These are phyloP conservation scores for Populus deltoides DNA, from an alignment of 345 rosid genomes.

Conservation along the genomic window DNA sequence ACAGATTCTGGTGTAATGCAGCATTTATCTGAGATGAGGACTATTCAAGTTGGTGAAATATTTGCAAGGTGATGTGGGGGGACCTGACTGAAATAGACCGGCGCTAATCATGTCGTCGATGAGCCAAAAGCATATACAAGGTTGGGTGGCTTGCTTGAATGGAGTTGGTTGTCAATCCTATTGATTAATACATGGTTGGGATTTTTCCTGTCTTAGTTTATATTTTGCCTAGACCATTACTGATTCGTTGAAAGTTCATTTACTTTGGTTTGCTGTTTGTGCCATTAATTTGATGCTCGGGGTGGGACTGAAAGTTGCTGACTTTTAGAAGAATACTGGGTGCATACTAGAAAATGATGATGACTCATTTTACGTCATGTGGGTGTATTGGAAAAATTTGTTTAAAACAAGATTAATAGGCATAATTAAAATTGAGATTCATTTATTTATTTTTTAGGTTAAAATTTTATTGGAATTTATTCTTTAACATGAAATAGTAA, in stretches of 20 bases:
- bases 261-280: background rate
- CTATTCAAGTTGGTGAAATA: background rate
- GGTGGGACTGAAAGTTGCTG: background rate
- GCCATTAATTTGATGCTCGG: background rate
- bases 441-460: too few relatives aligned
- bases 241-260: background rate
- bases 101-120: background rate
- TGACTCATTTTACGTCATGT: background rate
- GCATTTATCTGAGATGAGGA: background rate
- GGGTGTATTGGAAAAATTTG: too few relatives aligned
- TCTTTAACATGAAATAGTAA: too few relatives aligned
- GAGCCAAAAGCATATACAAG: background rate
- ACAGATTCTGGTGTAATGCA: background rate
- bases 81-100: background rate
- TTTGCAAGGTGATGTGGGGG: background rate
- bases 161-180: background rate
- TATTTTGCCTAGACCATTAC: background rate
- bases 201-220: background rate
- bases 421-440: too few relatives aligned
- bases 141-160: background rate
- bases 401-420: too few relatives aligned
- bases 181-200: background rate
- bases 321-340: background rate
- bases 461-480: too few relatives aligned
- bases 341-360: background rate